Conservation (phyloP, 768 basidiomycete species). For the Chlorophyllum brunneum region DNA sequence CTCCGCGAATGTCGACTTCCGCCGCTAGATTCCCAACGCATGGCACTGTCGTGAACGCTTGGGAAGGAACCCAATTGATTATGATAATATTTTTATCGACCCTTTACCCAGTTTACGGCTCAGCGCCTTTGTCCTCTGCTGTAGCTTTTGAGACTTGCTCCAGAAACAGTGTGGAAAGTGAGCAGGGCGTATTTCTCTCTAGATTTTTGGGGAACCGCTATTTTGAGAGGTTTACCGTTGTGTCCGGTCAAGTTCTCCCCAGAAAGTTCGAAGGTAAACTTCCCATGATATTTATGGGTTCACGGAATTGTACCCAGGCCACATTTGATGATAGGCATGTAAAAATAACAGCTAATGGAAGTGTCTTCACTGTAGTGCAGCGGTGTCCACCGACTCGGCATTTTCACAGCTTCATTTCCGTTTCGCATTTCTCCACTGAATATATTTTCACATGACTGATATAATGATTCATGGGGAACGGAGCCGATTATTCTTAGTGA, state of each 20-base stretch:
- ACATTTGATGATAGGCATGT: neutral
- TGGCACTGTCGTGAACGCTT: conserved; percentile 3
- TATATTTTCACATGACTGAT: neutral
- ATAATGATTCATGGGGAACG: neutral
- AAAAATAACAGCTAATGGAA: neutral
- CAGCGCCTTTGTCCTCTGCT: too few species aligned
- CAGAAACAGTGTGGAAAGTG: too few species aligned
- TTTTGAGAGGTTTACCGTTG: neutral
- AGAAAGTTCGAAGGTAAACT: neutral
- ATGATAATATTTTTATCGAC: too few species aligned
- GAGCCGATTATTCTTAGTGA: conserved; percentile 2
- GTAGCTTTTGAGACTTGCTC: too few species aligned
- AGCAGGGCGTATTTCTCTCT: too few species aligned
- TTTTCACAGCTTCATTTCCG: conserved; percentile 9
- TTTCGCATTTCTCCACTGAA: conserved; percentile 4
- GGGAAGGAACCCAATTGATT: too few species aligned
- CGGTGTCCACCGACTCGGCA: neutral
- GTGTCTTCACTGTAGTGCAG: too few species aligned
- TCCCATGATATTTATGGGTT: neutral
- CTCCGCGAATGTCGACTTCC: neutral
- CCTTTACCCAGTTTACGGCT: too few species aligned
- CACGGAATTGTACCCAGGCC: neutral
- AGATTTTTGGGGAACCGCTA: neutral
- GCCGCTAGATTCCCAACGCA: conserved; percentile 5
- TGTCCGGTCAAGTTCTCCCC: neutral